These are phyloP conservation scores for Colletotrichum sp. DNA, from an alignment of 2,329 filamentous ascomycete genomes.

Conservation along the genomic window DNA sequence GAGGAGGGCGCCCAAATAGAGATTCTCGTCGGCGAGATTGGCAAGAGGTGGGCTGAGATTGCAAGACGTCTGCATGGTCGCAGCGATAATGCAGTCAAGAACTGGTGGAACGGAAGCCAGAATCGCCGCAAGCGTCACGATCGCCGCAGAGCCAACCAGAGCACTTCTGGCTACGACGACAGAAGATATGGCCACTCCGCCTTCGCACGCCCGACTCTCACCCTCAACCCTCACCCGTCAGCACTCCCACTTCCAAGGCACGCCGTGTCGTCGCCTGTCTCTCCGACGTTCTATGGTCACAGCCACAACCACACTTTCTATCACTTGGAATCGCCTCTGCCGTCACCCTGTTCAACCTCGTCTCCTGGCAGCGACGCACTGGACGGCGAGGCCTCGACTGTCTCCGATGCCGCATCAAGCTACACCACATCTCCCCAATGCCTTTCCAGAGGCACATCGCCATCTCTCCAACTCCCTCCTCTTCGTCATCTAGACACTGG, in stretches of 20 bases:
- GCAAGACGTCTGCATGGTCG: constrained; percentile 80
- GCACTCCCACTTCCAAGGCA: constrained; percentile 21
- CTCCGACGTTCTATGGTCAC: constrained; percentile 19
- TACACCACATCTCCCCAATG: constrained; percentile 63
- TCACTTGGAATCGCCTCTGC: constrained; percentile 36
- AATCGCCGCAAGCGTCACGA: constrained; percentile 72
- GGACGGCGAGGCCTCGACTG: constrained; percentile 70
- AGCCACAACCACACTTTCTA: constrained; percentile 25
- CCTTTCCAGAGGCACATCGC: constrained; percentile 37
- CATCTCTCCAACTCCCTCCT: constrained; percentile 48
- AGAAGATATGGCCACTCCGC: constrained; percentile 2
- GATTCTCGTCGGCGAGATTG: constrained; percentile 76
- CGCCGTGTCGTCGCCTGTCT: constrained; percentile 16
- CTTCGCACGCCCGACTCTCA: constrained; percentile 30
- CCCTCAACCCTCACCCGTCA: constrained; percentile 27
- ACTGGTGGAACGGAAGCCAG: constrained; percentile 96
- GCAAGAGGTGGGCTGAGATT: constrained; percentile 93
- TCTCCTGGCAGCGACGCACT: constrained; percentile 60
- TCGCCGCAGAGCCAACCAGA: constrained; percentile 37
- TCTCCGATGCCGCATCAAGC: constrained; percentile 72
- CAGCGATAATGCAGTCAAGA: constrained; percentile 96
- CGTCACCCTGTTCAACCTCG: constrained; percentile 44
- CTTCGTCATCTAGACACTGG: constrained; percentile 25
- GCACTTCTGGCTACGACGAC: constrained; percentile 26
- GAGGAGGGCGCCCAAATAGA: constrained; percentile 79